A percentile compares a stretch with the other conserved stretches of the same genome.
These are phyloP conservation scores for Triticum monococcum DNA, from an alignment of 176 grass and related monocot genomes.

Conservation along the genomic window DNA sequence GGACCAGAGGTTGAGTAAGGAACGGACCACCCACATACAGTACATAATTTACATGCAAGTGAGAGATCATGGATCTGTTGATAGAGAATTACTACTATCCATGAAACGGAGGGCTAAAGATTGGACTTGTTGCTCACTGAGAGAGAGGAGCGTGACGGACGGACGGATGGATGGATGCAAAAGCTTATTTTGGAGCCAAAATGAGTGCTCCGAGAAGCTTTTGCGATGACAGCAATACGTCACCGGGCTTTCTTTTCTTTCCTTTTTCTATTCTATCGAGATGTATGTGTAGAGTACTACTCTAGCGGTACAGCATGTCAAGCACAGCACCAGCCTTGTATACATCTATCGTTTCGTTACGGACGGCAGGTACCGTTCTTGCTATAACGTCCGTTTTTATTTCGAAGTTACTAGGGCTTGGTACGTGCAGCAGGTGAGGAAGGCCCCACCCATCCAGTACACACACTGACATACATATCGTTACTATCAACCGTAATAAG, in stretches of 20 bases:
- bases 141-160: slow-evolving; percentile 19
- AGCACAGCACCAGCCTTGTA: slow-evolving; percentile 25
- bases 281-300: background rate
- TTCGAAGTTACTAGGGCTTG: slow-evolving; percentile 25
- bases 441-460: background rate
- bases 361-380: slow-evolving; percentile 10
- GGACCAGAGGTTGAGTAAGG: slow-evolving; percentile 30
- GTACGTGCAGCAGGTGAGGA: slow-evolving; percentile 12
- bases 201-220: slow-evolving; percentile 32
- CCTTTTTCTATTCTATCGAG: background rate
- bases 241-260: slow-evolving; percentile 21
- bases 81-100: slow-evolving; percentile 21
- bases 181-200: slow-evolving; percentile 36
- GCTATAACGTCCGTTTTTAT: slow-evolving; percentile 15
- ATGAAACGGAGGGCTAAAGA: slow-evolving; percentile 6
- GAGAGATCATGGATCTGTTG: slow-evolving; percentile 14
- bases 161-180: background rate
- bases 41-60: background rate
- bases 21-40: slow-evolving; percentile 19
- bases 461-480: background rate
- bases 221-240: slow-evolving; percentile 48
- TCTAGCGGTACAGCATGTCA: slow-evolving; percentile 1
- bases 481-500: too few species aligned
- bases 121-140: background rate
- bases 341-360: background rate